Base-by-base conservation (phyloP, 2,329 filamentous ascomycete species). In the Hortaea sp. region DNA sequence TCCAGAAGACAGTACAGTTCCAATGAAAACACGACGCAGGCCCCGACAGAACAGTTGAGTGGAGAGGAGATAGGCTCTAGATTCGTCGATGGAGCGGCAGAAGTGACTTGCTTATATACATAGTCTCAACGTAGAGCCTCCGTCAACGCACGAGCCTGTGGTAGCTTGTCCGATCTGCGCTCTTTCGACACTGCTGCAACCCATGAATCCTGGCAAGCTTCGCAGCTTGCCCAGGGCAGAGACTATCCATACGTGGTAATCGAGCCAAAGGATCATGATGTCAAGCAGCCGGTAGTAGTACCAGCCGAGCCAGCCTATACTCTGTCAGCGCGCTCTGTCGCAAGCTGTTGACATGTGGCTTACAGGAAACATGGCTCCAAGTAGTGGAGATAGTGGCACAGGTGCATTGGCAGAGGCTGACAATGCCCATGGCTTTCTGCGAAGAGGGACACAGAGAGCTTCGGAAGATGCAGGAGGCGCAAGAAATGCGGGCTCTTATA, bases 1-100 rank as follows among this genome's bases (percentile, higher is more conserved):
- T 30, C 45, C 48, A 50, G 43, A 49, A 47, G 39, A 45, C 48
- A 47, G 39, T 47, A 50, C 45, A 50, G 42, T 50, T 45, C 48
- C 48, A 30, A 30, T 13, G 11, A 20, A 39, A 45, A 41, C 39
- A 46, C 45, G 31, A 47, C 45, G 45, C 45, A 45, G 39, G 39
- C 44, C 43, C 47, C 30, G 35, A n/a, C 28, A 31, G 39, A 42
- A 9, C 37, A 44, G 29, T 28, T 7, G 32, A 43, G 40, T 31
- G 41, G 12, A 39, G 45, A 32, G 13, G 28, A 39, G 20, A 35
- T 9, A 42, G 40, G 10, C 20, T 20, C 20, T 20, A 20, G 20
- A 42, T 7, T 29, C 6, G 28, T 7, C 13, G 28, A 29, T 42
- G 40, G 10, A 7, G 29, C 28, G 10, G 9, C 10, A 7, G 40